phyloP scores from a whole-genome alignment of 352 stramenopile species.

The Pythium biforme region DNA sequence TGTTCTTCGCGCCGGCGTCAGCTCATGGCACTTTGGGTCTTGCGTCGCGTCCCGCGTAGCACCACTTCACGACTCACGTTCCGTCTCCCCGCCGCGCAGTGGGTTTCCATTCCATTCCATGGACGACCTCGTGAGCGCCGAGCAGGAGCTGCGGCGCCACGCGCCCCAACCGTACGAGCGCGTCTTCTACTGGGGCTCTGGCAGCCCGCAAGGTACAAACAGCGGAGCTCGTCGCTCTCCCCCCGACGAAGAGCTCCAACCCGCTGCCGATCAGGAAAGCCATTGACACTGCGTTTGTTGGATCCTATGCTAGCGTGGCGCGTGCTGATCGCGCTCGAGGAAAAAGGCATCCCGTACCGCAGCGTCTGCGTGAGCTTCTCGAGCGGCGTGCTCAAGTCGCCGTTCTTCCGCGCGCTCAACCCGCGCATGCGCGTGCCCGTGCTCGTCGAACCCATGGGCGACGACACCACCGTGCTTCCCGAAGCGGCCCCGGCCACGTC shows the following conservation, averaged over 20 bases:
- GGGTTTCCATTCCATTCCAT: neutral
- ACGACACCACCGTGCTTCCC: conserved; percentile 5
- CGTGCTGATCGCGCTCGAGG: conserved; percentile 78
- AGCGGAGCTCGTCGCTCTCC: neutral
- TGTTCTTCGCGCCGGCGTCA: neutral
- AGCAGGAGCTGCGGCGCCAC: conserved; percentile 56
- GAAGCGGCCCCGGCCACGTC: neutral
- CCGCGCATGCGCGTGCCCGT: conserved; percentile 81
- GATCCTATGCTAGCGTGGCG: conserved; percentile 50
- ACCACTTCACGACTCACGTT: neutral
- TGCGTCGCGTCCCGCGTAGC: neutral
- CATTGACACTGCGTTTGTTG: neutral
- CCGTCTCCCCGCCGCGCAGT: no score
- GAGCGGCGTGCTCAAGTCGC: conserved; percentile 77
- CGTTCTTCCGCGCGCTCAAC: conserved; percentile 75
- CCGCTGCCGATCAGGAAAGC: neutral
- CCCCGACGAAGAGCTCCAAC: neutral
- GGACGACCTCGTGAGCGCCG: conserved; percentile 34
- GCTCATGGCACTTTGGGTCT: neutral
- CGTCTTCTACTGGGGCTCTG: conserved; percentile 82
- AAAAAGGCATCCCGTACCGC: conserved; percentile 75
- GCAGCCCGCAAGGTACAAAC: conserved; percentile 69
- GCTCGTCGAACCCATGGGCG: conserved; percentile 63
- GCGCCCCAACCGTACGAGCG: conserved; percentile 66
- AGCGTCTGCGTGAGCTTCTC: conserved; percentile 84